Conservation (phyloP, 495 filamentous ascomycete genomes). For the Chaetomium tenue region DNA sequence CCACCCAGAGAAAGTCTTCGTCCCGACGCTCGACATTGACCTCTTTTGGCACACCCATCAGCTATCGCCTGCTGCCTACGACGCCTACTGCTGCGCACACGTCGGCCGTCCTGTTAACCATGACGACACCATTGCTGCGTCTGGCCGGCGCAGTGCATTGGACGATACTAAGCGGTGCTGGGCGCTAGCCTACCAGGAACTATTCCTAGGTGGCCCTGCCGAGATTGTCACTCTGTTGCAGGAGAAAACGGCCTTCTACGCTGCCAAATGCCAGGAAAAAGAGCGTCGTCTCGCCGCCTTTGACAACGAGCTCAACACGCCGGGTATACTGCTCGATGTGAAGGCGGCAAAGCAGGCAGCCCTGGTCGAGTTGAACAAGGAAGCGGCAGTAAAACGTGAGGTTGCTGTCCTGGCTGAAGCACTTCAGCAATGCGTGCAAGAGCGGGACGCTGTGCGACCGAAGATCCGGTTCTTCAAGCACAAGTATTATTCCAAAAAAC, state of each 20-base stretch:
- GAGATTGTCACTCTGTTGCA: background rate
- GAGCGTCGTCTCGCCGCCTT: background rate
- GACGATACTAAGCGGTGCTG: background rate
- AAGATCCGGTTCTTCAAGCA: background rate
- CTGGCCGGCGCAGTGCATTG: background rate
- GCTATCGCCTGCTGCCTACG: constrained; percentile 57
- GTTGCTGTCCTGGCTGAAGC: background rate
- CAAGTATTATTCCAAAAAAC: background rate
- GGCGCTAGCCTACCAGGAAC: background rate
- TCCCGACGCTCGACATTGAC: constrained; percentile 74
- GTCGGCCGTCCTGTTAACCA: constrained; percentile 23
- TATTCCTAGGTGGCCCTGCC: background rate
- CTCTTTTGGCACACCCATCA: constrained; percentile 65
- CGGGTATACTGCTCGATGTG: background rate
- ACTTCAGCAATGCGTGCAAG: background rate
- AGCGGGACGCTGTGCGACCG: background rate
- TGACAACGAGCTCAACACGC: background rate
- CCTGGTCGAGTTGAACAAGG: background rate
- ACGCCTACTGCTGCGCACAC: constrained; percentile 42
- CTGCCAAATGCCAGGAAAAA: background rate
- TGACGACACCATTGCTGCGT: constrained; percentile 23
- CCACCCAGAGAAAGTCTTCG: constrained; percentile 52
- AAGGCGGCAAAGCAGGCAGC: background rate
- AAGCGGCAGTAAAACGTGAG: background rate
- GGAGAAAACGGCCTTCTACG: background rate